Evolutionary conservation across 306 rosid species (phyloP).

Genomic region (Gynostemma pentaphyllum): DNA sequence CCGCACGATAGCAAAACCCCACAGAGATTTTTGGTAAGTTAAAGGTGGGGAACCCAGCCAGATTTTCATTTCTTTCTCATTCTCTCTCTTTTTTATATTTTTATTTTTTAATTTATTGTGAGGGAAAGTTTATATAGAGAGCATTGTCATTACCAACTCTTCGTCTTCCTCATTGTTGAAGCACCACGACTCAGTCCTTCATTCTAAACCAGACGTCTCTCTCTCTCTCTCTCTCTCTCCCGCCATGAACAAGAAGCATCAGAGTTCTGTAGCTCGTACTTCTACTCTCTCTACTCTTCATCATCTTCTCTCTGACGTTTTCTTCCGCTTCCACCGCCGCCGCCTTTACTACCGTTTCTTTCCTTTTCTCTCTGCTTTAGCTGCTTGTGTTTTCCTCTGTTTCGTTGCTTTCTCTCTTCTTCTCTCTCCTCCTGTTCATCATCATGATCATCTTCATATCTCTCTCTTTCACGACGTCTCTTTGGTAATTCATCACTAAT

Average conservation of each 20-base stretch:
- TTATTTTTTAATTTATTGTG: background rate
- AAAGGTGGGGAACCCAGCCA: conserved; percentile 4
- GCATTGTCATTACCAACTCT: background rate
- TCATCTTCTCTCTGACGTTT: conserved; percentile 15
- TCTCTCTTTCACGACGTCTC: conserved; percentile 1
- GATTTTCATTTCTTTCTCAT: background rate
- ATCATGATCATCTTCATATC: conserved; percentile 13
- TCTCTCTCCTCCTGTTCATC: conserved; percentile 23
- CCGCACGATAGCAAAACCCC: background rate
- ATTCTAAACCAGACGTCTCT: background rate
- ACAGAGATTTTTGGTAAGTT: conserved; percentile 3
- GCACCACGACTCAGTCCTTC: conserved; percentile 1
- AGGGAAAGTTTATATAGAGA: conserved; percentile 6
- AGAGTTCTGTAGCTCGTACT: conserved; percentile 16
- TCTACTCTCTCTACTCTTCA: background rate
- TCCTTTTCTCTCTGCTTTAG: conserved; percentile 40
- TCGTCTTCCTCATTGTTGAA: background rate
- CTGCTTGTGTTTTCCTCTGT: conserved; percentile 41
- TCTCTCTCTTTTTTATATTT: background rate
- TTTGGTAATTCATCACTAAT: conserved; percentile 9
- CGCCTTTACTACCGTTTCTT: conserved; percentile 26
- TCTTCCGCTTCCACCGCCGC: conserved; percentile 27
- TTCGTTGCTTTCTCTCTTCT: conserved; percentile 34
- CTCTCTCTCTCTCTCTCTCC: background rate
- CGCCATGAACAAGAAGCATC: conserved; percentile 27